These are phyloP conservation scores for Chaetomium strumarium DNA, from an alignment of 2,329 filamentous ascomycete genomes.

Conservation along the genomic window DNA sequence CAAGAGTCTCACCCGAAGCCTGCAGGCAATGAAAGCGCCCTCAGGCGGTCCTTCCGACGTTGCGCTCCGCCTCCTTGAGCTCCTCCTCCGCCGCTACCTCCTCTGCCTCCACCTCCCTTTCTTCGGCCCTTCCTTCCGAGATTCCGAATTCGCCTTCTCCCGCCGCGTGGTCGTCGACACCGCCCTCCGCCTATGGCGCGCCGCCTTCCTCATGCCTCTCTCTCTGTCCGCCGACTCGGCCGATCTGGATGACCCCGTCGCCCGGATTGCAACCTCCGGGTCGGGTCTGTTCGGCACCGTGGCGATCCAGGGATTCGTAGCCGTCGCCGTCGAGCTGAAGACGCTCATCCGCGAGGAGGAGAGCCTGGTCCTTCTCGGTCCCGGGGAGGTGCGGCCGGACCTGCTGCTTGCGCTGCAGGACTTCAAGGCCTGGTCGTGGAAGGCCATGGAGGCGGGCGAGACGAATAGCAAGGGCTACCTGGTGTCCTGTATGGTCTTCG, in stretches of 20 bases:
- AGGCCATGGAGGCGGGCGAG: constrained; percentile 42
- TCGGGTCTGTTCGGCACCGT: constrained; percentile 37
- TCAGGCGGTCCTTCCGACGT: constrained; percentile 31
- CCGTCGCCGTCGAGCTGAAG: constrained; percentile 37
- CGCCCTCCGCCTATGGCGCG: constrained; percentile 41
- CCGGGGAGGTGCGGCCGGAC: constrained; percentile 34
- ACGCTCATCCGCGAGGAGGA: constrained; percentile 37
- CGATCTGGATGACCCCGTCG: constrained; percentile 29
- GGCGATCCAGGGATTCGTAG: constrained; percentile 24
- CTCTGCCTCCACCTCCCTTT: constrained; percentile 51
- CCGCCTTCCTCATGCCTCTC: constrained; percentile 29
- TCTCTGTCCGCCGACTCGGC: constrained; percentile 1
- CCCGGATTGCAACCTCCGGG: constrained; percentile 34
- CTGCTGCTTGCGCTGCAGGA: constrained; percentile 39
- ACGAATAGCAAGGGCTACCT: constrained; percentile 51
- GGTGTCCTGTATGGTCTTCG: constrained; percentile 33
- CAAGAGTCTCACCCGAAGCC: constrained; percentile 33
- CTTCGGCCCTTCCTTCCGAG: constrained; percentile 34
- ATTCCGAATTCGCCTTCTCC: constrained; percentile 46
- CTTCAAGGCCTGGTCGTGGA: constrained; percentile 34
- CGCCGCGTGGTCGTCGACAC: constrained; percentile 43
- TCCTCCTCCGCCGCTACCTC: constrained; percentile 49
- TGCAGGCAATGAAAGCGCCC: constrained; percentile 26
- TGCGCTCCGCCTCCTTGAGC: constrained; percentile 40
- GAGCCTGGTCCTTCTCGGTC: constrained; percentile 32